Base-by-base conservation (phyloP, 257 asterid genomes). In the Verbascum thapsus region DNA sequence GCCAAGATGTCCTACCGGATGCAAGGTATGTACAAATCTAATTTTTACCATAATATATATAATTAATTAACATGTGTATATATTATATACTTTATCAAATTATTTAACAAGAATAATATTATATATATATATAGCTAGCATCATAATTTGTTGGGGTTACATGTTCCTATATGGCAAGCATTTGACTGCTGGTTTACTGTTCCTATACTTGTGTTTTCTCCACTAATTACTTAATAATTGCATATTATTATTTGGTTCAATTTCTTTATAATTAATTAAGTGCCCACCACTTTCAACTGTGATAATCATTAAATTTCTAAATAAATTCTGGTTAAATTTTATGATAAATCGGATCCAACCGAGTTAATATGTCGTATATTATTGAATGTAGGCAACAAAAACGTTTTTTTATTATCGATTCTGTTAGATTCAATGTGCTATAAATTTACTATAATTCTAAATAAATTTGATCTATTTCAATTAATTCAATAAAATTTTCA, bases 1-100 rank as follows among this genome's bases (percentile, higher is more conserved):
- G 92, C 13, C 63, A 81, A 71, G 97, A 92, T 63, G 92, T 80
- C 26, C 75, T 94, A 17, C 99, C 99, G 0, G 79, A 90, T 64
- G 96, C 99, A 18, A 88, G 86, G 99, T 90, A 77, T 38, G 1
- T 41, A 37, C 3, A 58, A 8, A 9, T 20, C 0, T 16, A 6
- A 15, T 1, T n/a, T n/a, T n/a, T 4, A 15, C 5, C 7, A 45
- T 15, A 45, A 26, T 26, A 26, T 26, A 26, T 26, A 26, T 26
- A 26, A 1, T 1, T 26, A 26, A 26, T 26, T 26, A 26, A 26
- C 5, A 26, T 26, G 32, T 26, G 32, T 26, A 26, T 26, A 26
- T 26, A 26, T n/a, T 26, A 26, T 26, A 26, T 26, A 26, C 32
- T 26, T 26, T 2, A 26, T 26, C 32, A 26, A 26, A 26, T 26